Conservation (phyloP, 2,329 filamentous ascomycete species). For the Bipolaris zeicola region DNA sequence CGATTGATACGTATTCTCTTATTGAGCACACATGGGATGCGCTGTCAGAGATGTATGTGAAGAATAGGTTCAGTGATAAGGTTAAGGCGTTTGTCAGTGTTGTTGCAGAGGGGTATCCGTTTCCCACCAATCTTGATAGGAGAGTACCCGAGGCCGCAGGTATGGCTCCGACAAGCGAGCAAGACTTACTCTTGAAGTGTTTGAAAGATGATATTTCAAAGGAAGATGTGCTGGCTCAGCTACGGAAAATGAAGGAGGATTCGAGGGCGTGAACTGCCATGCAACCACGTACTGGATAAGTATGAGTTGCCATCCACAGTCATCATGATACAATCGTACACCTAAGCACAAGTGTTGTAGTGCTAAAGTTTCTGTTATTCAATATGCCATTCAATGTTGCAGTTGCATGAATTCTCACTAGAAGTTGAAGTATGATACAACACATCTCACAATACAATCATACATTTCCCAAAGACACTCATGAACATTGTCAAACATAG, state of each 20-base stretch:
- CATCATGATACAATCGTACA: too few species aligned
- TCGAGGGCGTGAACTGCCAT: slow-evolving; percentile 12
- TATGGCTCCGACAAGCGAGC: slow-evolving; percentile 66
- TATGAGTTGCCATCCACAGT: background rate
- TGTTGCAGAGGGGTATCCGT: slow-evolving; percentile 65
- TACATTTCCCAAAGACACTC: too few species aligned
- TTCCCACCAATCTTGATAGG: slow-evolving; percentile 66
- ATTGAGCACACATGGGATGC: slow-evolving; percentile 55
- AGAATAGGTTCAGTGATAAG: slow-evolving; percentile 49
- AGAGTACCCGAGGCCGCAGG: slow-evolving; percentile 61
- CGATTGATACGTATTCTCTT: slow-evolving; percentile 58
- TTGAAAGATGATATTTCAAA: slow-evolving; percentile 52
- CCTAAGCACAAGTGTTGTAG: too few species aligned
- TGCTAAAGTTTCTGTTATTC: too few species aligned
- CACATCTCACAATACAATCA: too few species aligned
- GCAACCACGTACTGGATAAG: background rate
- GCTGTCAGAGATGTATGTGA: slow-evolving; percentile 42
- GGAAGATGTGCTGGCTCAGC: slow-evolving; percentile 49
- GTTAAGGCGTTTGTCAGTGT: slow-evolving; percentile 57
- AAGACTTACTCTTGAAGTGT: slow-evolving; percentile 56
- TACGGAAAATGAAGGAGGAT: slow-evolving; percentile 50
- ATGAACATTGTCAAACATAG: too few species aligned
- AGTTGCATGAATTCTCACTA: too few species aligned
- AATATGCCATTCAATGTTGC: too few species aligned
- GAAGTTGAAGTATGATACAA: too few species aligned